Conservation (phyloP, 495 filamentous ascomycete species). For the Cladorrhinum samala region DNA sequence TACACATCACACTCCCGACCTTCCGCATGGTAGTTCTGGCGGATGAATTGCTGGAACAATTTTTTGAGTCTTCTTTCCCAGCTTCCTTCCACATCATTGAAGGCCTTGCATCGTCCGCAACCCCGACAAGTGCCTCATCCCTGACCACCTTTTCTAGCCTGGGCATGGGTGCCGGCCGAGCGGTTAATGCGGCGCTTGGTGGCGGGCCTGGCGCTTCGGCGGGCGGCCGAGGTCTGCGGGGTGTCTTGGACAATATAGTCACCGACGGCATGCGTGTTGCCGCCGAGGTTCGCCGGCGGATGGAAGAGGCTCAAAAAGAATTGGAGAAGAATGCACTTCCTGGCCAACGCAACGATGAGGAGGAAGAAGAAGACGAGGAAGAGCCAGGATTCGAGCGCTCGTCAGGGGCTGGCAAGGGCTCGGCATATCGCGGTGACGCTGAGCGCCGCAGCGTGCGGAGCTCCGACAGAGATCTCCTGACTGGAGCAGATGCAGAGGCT, state of each 20-base stretch:
- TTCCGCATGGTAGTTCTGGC: conserved; percentile 98
- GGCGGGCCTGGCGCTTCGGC: conserved; percentile 39
- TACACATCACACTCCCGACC: conserved; percentile 94
- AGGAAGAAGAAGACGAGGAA: conserved; percentile 61
- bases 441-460: conserved; percentile 60
- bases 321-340: conserved; percentile 69
- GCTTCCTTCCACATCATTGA: conserved; percentile 55
- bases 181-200: conserved; percentile 33
- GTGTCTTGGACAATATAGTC: conserved; percentile 94
- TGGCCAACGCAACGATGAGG: conserved; percentile 65
- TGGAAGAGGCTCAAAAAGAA: conserved; percentile 89
- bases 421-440: conserved; percentile 33
- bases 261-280: conserved; percentile 95
- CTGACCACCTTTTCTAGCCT: conserved; percentile 77
- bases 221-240: conserved; percentile 71
- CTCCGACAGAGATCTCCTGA: conserved; percentile 70
- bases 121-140: conserved; percentile 40
- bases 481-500: conserved; percentile 70
- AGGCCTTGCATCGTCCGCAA: conserved; percentile 28
- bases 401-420: conserved; percentile 14
- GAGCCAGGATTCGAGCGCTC: conserved; percentile 12
- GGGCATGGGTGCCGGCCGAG: conserved; percentile 42
- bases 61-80: conserved; percentile 80
- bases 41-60: conserved; percentile 89
- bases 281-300: conserved; percentile 77